Conservation (phyloP, 805 yeast species). For the Cyberlindnera euphorbiiphila region DNA sequence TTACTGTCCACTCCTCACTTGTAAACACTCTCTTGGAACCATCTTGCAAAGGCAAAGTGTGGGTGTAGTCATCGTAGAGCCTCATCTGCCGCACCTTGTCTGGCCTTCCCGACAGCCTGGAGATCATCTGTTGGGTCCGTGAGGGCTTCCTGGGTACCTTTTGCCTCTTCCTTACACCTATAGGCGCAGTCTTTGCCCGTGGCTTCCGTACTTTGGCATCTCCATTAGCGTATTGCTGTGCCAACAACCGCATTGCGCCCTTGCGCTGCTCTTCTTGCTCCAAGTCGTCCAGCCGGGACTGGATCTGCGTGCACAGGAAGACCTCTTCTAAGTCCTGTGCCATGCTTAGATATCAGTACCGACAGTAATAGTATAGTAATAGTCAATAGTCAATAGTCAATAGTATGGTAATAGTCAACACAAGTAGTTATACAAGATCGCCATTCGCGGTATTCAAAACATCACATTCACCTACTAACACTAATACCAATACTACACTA, state of each 20-base stretch:
- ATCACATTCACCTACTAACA: no score
- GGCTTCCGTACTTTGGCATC: no score
- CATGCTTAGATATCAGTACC: no score
- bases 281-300: conserved; percentile 21
- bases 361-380: no score
- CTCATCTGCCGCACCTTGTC: conserved; percentile 9
- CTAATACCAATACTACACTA: no score
- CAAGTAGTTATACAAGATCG: no score
- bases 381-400: no score
- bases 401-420: no score
- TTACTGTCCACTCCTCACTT: conserved; percentile 5
- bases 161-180: neutral
- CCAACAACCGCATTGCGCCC: no score
- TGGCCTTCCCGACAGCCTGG: conserved; percentile 17
- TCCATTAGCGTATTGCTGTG: no score
- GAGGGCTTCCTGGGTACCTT: conserved; percentile 1
- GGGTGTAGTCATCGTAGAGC: neutral
- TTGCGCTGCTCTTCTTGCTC: conserved; percentile 12
- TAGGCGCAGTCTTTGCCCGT: neutral
- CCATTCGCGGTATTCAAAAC: no score
- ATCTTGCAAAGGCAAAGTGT: neutral
- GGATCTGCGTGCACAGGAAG: conserved; percentile 26
- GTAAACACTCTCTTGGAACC: conserved; percentile 6
- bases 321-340: conserved; percentile 9
- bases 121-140: conserved; percentile 13